These are phyloP conservation scores for Colletotrichum echinochloae DNA, from an alignment of 2,329 filamentous ascomycete genomes.

Conservation along the genomic window DNA sequence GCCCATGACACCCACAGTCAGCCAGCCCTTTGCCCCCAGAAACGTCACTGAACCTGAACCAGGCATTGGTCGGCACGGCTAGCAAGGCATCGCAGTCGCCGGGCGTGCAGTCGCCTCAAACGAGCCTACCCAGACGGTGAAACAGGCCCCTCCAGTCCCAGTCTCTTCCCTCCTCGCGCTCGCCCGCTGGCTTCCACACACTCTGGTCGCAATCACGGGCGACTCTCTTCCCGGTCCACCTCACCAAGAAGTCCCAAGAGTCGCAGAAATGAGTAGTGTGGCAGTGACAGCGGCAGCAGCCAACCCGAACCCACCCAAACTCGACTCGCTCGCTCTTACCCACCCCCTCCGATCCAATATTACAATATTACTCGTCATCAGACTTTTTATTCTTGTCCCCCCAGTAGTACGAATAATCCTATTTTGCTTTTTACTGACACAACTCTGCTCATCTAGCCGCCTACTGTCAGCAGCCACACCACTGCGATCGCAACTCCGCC, in stretches of 20 bases:
- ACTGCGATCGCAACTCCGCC: not conserved
- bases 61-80: conserved; percentile 26
- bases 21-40: not conserved
- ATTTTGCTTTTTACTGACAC: not conserved
- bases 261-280: not conserved
- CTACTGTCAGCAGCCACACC: conserved; percentile 32
- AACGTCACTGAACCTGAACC: not conserved
- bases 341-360: conserved; percentile 18
- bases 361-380: conserved; percentile 25
- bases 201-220: conserved; percentile 16
- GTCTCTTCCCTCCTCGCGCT: not conserved
- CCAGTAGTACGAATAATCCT: not conserved
- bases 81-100: conserved; percentile 17
- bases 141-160: conserved; percentile 22
- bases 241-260: conserved; percentile 20
- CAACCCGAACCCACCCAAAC: not conserved
- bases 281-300: not conserved
- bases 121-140: conserved; percentile 32
- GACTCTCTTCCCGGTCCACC: conserved; percentile 35
- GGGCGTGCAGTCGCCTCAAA: conserved; percentile 39
- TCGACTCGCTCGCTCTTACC: not conserved
- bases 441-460: conserved; percentile 37
- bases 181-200: not conserved
- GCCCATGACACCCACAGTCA: not conserved
- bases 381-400: not conserved